A percentile compares a stretch with the other conserved stretches of the same genome.
Evolutionary conservation across 805 yeast genomes (phyloP).

Genomic region (Danielia reshetovae): DNA sequence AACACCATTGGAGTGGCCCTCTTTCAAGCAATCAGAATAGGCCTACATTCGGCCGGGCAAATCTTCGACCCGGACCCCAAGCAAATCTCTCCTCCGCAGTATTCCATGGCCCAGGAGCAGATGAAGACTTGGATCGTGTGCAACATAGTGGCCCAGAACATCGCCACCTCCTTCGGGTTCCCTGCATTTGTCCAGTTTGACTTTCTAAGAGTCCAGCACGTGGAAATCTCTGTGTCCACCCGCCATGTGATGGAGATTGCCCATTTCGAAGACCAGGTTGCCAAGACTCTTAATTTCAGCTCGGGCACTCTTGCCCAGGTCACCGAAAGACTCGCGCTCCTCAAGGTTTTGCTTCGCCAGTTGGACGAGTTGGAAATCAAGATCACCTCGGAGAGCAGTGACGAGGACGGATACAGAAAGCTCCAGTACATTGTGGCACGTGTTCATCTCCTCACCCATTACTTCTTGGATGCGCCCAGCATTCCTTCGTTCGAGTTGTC

Average conservation of each 20-base stretch:
- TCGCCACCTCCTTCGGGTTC: constrained; percentile 90
- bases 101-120: constrained; percentile 64
- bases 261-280: constrained; percentile 80
- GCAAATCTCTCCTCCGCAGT: constrained; percentile 29
- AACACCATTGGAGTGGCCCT: constrained; percentile 90
- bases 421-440: constrained; percentile 69
- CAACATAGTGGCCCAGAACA: constrained; percentile 82
- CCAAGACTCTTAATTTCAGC: constrained; percentile 70
- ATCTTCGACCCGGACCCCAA: constrained; percentile 2
- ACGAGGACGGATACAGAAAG: constrained; percentile 63
- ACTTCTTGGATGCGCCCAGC: constrained; percentile 63
- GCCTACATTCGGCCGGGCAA: constrained; percentile 64
- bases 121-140: constrained; percentile 91
- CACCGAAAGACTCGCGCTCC: constrained; percentile 68
- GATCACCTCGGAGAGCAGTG: constrained; percentile 30
- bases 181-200: constrained; percentile 91
- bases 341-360: constrained; percentile 66
- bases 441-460: constrained; percentile 78
- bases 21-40: constrained; percentile 88
- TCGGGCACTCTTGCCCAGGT: constrained; percentile 63
- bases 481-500: constrained; percentile 58
- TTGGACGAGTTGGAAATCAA: constrained; percentile 72
- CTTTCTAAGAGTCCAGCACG: constrained; percentile 44
- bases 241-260: constrained; percentile 79
- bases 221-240: constrained; percentile 53